These are phyloP conservation scores for Coleophoma cylindrospora DNA, from an alignment of 2,329 filamentous ascomycete species.

Conservation along the genomic window DNA sequence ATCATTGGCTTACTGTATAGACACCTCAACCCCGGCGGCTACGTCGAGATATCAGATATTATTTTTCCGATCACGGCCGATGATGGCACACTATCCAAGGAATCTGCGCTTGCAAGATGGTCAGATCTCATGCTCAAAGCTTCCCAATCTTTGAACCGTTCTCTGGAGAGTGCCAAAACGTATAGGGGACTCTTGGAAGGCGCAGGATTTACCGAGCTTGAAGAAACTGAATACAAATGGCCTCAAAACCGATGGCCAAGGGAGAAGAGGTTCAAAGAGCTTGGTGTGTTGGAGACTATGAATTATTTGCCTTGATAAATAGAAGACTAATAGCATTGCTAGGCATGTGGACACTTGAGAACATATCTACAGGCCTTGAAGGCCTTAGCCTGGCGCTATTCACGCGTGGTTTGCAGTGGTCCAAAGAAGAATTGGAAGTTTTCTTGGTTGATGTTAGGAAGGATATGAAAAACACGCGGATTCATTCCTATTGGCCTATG, in stretches of 20 bases:
- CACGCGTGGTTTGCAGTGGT: slow-evolving; percentile 20
- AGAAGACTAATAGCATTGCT: not conserved
- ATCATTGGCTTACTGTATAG: not conserved
- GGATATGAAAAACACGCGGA: slow-evolving; percentile 23
- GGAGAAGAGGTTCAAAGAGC: slow-evolving; percentile 10
- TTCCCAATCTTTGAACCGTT: slow-evolving; percentile 26
- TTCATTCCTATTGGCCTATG: slow-evolving; percentile 18
- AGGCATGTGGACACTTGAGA: not conserved
- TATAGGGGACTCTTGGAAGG: slow-evolving; percentile 21
- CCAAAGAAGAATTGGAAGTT: slow-evolving; percentile 22
- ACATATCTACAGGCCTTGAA: not conserved
- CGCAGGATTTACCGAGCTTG: slow-evolving; percentile 22
- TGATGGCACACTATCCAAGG: slow-evolving; percentile 25
- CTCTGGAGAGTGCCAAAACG: not conserved
- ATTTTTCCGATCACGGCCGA: slow-evolving; percentile 30
- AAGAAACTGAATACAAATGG: slow-evolving; percentile 18
- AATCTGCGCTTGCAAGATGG: not conserved
- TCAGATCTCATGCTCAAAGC: slow-evolving; percentile 27
- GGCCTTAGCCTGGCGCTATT: slow-evolving; percentile 11
- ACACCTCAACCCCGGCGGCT: slow-evolving; percentile 37
- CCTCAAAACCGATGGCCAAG: slow-evolving; percentile 19
- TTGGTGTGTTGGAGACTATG: slow-evolving; percentile 8
- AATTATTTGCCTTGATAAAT: not conserved
- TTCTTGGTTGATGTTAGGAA: slow-evolving; percentile 25
- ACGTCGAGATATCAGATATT: slow-evolving; percentile 39